Conservation (phyloP, 192 early-diverging fungal genomes). For the Coemansia sp. region DNA sequence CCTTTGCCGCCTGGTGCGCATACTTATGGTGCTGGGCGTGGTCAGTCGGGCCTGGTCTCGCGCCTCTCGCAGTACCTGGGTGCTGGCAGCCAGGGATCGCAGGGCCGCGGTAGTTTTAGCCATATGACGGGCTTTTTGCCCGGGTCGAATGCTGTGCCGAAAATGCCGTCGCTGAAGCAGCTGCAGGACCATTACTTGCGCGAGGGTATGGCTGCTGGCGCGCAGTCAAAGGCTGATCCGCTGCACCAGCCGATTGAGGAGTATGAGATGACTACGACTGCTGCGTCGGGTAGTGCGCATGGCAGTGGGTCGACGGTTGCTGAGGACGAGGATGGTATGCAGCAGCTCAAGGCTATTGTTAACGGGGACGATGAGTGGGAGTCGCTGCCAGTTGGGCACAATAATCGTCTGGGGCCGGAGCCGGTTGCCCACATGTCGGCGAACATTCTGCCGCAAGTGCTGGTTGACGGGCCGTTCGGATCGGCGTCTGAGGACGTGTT, state of each 20-base stretch:
- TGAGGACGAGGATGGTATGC: conserved; percentile 18
- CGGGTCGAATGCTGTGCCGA: neutral
- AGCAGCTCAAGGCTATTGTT: conserved; percentile 40
- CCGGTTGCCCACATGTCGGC: conserved; percentile 35
- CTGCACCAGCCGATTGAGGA: conserved; percentile 13
- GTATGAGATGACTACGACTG: conserved; percentile 31
- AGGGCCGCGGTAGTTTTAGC: neutral
- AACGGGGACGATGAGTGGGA: conserved; percentile 40
- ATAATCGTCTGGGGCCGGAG: conserved; percentile 17
- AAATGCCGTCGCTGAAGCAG: conserved; percentile 53
- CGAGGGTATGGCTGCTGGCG: conserved; percentile 10
- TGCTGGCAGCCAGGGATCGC: neutral
- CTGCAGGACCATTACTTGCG: conserved; percentile 52
- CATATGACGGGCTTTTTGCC: neutral
- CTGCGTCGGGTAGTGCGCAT: neutral
- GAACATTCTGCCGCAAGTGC: conserved; percentile 63
- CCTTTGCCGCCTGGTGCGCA: neutral
- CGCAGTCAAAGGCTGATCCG: neutral
- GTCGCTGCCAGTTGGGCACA: conserved; percentile 14
- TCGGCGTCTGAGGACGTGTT: conserved; percentile 82
- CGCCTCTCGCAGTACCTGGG: conserved; percentile 50
- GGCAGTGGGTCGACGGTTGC: conserved; percentile 26
- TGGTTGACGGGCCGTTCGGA: conserved; percentile 81
- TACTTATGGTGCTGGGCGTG: neutral
- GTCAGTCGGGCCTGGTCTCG: conserved; percentile 25